These are phyloP conservation scores for Apiospora hydei DNA, from an alignment of 2,329 filamentous ascomycete species.

Conservation along the genomic window DNA sequence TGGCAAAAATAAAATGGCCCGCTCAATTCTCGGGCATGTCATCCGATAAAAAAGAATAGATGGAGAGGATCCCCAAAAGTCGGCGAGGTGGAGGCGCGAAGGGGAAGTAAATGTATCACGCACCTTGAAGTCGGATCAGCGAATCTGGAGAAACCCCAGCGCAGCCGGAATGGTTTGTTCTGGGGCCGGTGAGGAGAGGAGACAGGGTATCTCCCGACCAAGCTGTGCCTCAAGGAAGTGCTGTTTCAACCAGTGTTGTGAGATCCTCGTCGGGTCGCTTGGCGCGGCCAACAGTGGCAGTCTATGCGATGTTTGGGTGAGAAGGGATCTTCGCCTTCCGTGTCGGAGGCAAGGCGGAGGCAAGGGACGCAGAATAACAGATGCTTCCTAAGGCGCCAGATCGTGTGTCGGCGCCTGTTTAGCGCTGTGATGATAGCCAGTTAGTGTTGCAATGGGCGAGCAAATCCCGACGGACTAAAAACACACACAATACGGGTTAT, in stretches of 20 bases:
- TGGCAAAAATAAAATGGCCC: neutral
- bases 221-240: constrained; percentile 3
- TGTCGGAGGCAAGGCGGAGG: constrained; percentile 20
- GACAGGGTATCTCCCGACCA: constrained; percentile 8
- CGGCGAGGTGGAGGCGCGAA: constrained; percentile 12
- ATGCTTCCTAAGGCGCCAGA: constrained; percentile 11
- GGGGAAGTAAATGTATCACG: constrained; percentile 20
- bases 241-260: constrained; percentile 20
- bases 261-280: constrained; percentile 3
- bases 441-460: neutral
- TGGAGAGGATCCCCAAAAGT: neutral
- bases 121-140: neutral
- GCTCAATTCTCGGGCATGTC: neutral
- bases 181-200: constrained; percentile 10
- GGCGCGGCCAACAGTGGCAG: neutral
- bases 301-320: constrained; percentile 4
- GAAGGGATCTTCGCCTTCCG: constrained; percentile 14
- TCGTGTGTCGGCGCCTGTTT: constrained; percentile 18
- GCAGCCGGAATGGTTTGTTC: constrained; percentile 7
- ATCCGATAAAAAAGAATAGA: constrained; percentile 17
- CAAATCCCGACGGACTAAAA: constrained; percentile 4
- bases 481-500: neutral
- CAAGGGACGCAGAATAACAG: constrained; percentile 10
- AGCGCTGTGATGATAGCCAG: neutral
- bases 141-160: constrained; percentile 16